Base-by-base conservation (phyloP, 495 filamentous ascomycete species). In the Tirmania nivea region DNA sequence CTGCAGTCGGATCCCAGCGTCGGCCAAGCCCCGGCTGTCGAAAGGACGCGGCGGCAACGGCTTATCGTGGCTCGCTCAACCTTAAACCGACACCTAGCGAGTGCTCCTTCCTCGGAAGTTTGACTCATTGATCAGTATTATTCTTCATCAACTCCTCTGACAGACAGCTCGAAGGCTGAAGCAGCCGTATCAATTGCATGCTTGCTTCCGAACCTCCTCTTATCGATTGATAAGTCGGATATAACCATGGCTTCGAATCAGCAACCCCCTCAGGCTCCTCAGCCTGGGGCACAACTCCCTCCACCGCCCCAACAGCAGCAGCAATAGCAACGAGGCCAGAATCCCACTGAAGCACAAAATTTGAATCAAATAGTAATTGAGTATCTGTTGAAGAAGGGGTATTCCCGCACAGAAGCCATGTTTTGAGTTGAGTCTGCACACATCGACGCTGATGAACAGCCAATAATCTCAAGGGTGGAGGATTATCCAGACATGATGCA, bases 341-440 rank as follows among this genome's bases (percentile, higher is more conserved):
- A 45, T 36, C 51, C 51, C 35, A 16, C 12, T 3, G 21, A 35
- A 21, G 39, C 84, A 45, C 87, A 92, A 58, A 93, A 94, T 62
- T 66, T 97, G 8, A 97, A 97, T 57, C 85, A 92, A 59, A 97
- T 97, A 64, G 89, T 97, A 35, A 90, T 94, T 19, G 90, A 97
- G 59, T 97, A 97, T 65, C 70, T 97, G 11, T 77, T 81, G 50
- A 97, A 97, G 68, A 95, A 95, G 62, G 90, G 90, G 1, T 97
- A 95, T 65, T 84, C 75, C 49, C 78, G 81, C 20, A 96, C 90
- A 0, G 90, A 97, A 63, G 84, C 89, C 12, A 87, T 86, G 70
- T 81, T 97, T 48, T 79, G 92, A 12, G 79, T 84, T 66, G 90
- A 97, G 62, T 92, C 87, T n/a, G 77, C 76, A 2, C 75, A 81